Base-by-base conservation (phyloP, 192 early-diverging fungal species). In the Gorgonomyces haynaldii region DNA sequence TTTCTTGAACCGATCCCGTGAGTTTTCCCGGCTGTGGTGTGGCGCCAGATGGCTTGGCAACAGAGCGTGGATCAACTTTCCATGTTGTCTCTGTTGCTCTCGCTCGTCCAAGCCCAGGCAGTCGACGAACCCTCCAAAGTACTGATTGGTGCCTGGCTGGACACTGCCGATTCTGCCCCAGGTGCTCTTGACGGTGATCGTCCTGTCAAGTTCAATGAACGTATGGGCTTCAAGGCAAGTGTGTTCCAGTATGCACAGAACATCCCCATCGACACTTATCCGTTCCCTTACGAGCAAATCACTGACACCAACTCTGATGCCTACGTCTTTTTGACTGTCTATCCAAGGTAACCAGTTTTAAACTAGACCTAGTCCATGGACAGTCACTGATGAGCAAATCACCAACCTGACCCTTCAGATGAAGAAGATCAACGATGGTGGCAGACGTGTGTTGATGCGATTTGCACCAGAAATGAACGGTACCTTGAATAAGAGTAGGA, bases 381-480 rank as follows among this genome's bases (percentile, higher is more conserved):
- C 9, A 12, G 10, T 62, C 4, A 52, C 37, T 5, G 60, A 62
- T 39, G 30, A 10, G 3, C 30, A 45, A 5, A 58, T 63, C 44
- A 15, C 27, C 22, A 34, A 37, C 10, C 28, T 61, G 15, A 48
- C 61, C 15, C 4, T 43, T 12, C 70, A 72, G 47, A 37, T 58
- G 12, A 43, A 17, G 3, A 55, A 34, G 15, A 55, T 61, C 34
- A 52, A 36, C 20, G n/a, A 20, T 3, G 30, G 50, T 12, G 60
- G 56, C 1, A 39, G 68, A 8, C 29, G 53, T n/a, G 61, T 70
- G 17, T 34, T 70, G 30, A 22, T 70, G 3, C 56, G 68, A 8
- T 56, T 67, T 21, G 56, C 36, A 8, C 61, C 68, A 12, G 68
- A 70, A 50, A 67, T 70, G 64, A 70, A 70, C 52, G 67, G 67